phyloP scores from a whole-genome alignment of 2,329 filamentous ascomycete genomes.

The Mollisiaceae sp. region DNA sequence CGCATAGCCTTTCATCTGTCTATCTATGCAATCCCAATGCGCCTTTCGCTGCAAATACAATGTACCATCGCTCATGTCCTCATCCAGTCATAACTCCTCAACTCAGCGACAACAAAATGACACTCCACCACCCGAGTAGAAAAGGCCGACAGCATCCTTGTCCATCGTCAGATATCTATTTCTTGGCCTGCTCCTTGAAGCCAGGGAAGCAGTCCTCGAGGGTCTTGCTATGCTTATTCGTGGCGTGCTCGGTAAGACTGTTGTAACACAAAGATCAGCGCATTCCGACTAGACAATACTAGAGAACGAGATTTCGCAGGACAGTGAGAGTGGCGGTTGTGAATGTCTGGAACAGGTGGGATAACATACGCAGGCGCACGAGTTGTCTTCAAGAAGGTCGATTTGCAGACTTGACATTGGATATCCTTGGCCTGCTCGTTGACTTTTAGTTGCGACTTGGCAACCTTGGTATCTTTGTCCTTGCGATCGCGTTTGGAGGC shows the following conservation, averaged over 20 bases:
- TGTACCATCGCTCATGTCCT: constrained; percentile 15
- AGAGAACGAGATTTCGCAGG: not conserved
- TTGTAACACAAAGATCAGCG: constrained; percentile 9
- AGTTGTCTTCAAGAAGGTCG: constrained; percentile 79
- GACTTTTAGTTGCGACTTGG: constrained; percentile 72
- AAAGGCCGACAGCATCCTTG: constrained; percentile 5
- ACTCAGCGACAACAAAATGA: not conserved
- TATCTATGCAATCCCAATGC: constrained; percentile 32
- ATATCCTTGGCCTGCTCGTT: constrained; percentile 77
- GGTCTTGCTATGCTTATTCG: constrained; percentile 78
- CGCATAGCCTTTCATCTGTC: constrained; percentile 19
- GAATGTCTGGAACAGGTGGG: not conserved
- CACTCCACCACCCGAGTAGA: not conserved
- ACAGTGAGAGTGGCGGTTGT: not conserved
- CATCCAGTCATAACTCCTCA: constrained; percentile 15
- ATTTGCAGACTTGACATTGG: constrained; percentile 77
- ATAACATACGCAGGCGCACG: constrained; percentile 68
- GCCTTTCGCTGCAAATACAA: constrained; percentile 33
- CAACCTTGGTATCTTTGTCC: constrained; percentile 62
- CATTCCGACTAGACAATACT: not conserved
- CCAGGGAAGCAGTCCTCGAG: constrained; percentile 73
- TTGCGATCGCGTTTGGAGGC: constrained; percentile 76
- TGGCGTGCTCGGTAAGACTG: constrained; percentile 72
- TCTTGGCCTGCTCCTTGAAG: constrained; percentile 41
- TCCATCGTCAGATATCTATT: constrained; percentile 6